phyloP scores from a whole-genome alignment of 176 grass and related monocot genomes.

The Otatea glauca region DNA sequence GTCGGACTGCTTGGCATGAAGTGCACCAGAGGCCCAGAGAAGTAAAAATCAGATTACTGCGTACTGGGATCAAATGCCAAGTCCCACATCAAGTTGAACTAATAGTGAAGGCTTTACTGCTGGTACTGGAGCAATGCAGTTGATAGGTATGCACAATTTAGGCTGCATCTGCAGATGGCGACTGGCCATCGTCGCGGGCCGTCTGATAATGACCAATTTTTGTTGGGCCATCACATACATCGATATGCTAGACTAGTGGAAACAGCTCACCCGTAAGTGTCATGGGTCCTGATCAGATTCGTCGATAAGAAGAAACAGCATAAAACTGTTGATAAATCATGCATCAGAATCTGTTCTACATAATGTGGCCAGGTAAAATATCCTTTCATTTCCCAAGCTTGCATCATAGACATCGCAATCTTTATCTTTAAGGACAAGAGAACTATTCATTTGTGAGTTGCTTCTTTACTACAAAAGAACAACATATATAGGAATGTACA shows the following conservation, averaged over 20 bases:
- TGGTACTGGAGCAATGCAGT: background rate
- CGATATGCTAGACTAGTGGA: constrained; percentile 39
- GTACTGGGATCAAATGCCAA: background rate
- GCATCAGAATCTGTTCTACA: background rate
- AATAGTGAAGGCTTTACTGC: background rate
- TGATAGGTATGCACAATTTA: background rate
- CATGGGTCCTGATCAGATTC: constrained; percentile 20
- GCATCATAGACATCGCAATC: background rate
- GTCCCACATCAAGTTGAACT: background rate
- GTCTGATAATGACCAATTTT: constrained; percentile 11
- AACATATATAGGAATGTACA: constrained; percentile 45
- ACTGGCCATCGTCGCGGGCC: constrained; percentile 39
- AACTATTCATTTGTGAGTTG: background rate
- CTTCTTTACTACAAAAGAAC: constrained; percentile 42
- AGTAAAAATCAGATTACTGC: background rate
- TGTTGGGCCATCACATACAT: constrained; percentile 39
- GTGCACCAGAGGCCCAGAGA: background rate
- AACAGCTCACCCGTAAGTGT: constrained; percentile 42
- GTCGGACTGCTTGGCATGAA: background rate
- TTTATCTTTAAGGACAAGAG: constrained; percentile 3
- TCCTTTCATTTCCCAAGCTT: background rate
- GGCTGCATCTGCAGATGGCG: constrained; percentile 27
- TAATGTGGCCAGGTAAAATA: background rate
- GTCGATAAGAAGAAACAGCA: constrained; percentile 22
- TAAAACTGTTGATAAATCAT: background rate